Evolutionary conservation across 2,329 filamentous ascomycete genomes (phyloP).

Genomic region (Pseudogymnoascus sp.): DNA sequence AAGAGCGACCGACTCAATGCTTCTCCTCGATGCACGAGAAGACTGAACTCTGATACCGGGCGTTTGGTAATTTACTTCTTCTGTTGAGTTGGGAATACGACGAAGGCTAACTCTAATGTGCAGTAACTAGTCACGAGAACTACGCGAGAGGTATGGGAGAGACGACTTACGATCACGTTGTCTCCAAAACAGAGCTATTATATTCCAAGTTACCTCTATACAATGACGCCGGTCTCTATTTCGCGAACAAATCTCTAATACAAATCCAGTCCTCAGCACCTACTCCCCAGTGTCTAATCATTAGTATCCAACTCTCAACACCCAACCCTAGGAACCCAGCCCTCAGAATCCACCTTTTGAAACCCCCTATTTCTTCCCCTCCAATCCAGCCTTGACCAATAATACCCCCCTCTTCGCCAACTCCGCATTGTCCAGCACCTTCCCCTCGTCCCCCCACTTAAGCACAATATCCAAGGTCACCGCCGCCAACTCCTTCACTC

Average conservation of each 20-base stretch:
- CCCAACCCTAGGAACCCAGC: neutral
- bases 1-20: constrained; percentile 12
- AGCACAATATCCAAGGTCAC: neutral
- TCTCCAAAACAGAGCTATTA: constrained; percentile 20
- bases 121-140: constrained; percentile 3
- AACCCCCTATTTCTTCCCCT: neutral
- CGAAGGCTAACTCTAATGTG: constrained; percentile 12
- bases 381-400: neutral
- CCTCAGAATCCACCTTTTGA: neutral
- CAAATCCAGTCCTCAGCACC: neutral
- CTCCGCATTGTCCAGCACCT: neutral
- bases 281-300: neutral
- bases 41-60: constrained; percentile 9
- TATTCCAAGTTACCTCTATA: neutral
- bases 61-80: constrained; percentile 13
- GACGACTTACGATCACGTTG: constrained; percentile 28
- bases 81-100: constrained; percentile 9
- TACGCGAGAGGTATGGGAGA: constrained; percentile 9
- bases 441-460: neutral
- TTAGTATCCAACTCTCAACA: neutral
- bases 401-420: neutral
- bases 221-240: neutral
- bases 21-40: neutral
- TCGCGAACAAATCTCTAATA: neutral
- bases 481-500: neutral